Evolutionary conservation across 2,329 filamentous ascomycete genomes (phyloP), one percentile per base, ranked within the genome.

Genomic region (Fusarium longipes): DNA sequence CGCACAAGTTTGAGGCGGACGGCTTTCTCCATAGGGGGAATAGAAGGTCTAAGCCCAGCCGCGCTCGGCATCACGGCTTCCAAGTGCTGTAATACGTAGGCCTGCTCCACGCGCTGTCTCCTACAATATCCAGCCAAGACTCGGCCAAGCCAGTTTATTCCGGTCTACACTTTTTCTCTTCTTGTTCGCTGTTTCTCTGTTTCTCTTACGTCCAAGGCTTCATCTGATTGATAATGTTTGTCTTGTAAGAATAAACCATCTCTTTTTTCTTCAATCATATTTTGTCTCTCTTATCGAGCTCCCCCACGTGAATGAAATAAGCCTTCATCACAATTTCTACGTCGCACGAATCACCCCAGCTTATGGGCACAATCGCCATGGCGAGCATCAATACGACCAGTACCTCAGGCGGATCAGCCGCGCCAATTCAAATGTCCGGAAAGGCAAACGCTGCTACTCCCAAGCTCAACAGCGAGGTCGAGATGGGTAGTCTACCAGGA

Each of bases 391-490:
- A 74, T 49, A 67, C 77, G 49, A 69, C 73, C 39, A 76, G 77
- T 73, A 78, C 77, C 73, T 70, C 72, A 59, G 72, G 75, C 22
- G 73, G 74, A 57, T 76, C 82, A 53, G 78, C 79, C 47, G 79
- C 83, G 45, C 85, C 86, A 42, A 80, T 81, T 43, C 87, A 87
- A 65, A 86, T 85, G 22, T 81, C 84, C 40, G 80, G 83, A 45
- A 90, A 90, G 70, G 80, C 82, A 50, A 76, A 80, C 42, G 82
- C 80, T 17, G 86, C 82, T 5, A 81, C 82, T 33, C 86, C 87
- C 10, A 86, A 86, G 72, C 78, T 89, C 68, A 87, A 84, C 75
- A 83, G 81, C 74, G 84, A 85, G 68, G 78, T 87, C 78, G 85
- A 87, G 72, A 82, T 87, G 78, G 84, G 84, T 14, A 79, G 77